Base-by-base conservation (phyloP, 768 basidiomycete genomes). In the Strobilomyces confusus region DNA sequence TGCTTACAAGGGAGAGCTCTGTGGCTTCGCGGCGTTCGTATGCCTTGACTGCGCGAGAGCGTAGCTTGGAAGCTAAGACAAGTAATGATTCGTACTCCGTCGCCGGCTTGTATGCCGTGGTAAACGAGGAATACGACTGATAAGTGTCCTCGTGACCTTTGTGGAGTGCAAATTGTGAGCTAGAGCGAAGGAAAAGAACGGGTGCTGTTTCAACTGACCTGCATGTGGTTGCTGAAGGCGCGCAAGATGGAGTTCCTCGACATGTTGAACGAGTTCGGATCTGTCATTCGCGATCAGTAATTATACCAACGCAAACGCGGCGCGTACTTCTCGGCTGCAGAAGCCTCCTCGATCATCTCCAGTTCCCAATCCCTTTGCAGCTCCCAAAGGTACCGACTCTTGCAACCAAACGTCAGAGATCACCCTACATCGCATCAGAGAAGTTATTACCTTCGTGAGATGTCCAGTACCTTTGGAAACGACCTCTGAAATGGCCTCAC, bases 71-170 rank as follows among this genome's bases (percentile, higher is more conserved):
- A 3, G 92, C 93, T 1, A 80, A 69, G 17, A 95, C 78, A 23
- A 98, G 80, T 8, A 86, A 70, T 0, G 74, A 60, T 63, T 95
- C 93, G 64, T 98, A 98, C 40, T 86, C 79, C n/a, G 78, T 72
- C 0, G 84, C 75, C 14, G 87, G 81, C 60, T 84, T 81, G 68
- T 88, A 79, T 50, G 81, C 80, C 1, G 92, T 91, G 15, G 92
- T 91, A 72, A 98, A 97, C 0, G 86, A 80, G 0, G 95, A 97
- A 67, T 95, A 98, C 2, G 81, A 77, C 61, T 91, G 85, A 51
- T 86, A 85, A 0, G 93, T 95, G 14, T 88, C 81, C 37, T 92
- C 90, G 51, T 85, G 78, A 54, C 82, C 92, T 94, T 61, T n/a
- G 25, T 36, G n/a, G 9, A 7, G 42, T 3, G 25, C 13, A n/a